These are phyloP conservation scores for Phytophthora ohioensis DNA, from an alignment of 352 stramenopile species.

Conservation along the genomic window DNA sequence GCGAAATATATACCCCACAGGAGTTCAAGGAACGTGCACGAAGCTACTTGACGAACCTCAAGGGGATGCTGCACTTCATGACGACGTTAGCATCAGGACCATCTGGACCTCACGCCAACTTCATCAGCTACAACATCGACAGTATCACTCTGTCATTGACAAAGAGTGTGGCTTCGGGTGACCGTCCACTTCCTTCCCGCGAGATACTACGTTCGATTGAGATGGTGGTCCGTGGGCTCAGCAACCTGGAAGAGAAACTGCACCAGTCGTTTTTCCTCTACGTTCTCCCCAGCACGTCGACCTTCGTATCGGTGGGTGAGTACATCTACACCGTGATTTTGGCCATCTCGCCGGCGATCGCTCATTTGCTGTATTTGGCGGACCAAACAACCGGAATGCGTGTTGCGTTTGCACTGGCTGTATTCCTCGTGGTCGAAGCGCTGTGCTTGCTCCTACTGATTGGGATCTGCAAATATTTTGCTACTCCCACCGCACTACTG, in stretches of 20 bases:
- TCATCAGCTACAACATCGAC: slow-evolving; percentile 90
- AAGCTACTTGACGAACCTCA: slow-evolving; percentile 65
- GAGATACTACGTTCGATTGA: slow-evolving; percentile 66
- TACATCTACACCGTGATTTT: slow-evolving; percentile 88
- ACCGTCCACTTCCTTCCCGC: slow-evolving; percentile 38
- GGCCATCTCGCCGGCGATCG: slow-evolving; percentile 70
- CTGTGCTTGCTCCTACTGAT: slow-evolving; percentile 36
- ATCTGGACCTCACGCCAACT: slow-evolving; percentile 74
- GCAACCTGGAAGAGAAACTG: slow-evolving; percentile 90
- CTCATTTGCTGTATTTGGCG: slow-evolving; percentile 59
- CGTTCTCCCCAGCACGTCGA: slow-evolving; percentile 69
- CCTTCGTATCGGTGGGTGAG: slow-evolving; percentile 90
- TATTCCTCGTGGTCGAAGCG: slow-evolving; percentile 50
- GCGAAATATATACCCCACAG: slow-evolving; percentile 15
- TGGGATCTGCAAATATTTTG: slow-evolving; percentile 15
- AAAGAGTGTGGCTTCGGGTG: slow-evolving; percentile 22
- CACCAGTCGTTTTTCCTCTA: slow-evolving; percentile 92
- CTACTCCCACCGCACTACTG: slow-evolving; percentile 15
- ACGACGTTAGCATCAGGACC: slow-evolving; percentile 68
- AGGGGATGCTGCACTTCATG: slow-evolving; percentile 87
- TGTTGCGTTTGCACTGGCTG: slow-evolving; percentile 57
- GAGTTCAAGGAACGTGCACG: slow-evolving; percentile 31
- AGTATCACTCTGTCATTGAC: slow-evolving; percentile 69
- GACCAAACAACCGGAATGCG: slow-evolving; percentile 69
- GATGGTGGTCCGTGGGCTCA: slow-evolving; percentile 78